Evolutionary conservation across 805 yeast genomes (phyloP), one percentile per base, ranked within the genome.

Genomic region (Middelhovenomyces tepae): DNA sequence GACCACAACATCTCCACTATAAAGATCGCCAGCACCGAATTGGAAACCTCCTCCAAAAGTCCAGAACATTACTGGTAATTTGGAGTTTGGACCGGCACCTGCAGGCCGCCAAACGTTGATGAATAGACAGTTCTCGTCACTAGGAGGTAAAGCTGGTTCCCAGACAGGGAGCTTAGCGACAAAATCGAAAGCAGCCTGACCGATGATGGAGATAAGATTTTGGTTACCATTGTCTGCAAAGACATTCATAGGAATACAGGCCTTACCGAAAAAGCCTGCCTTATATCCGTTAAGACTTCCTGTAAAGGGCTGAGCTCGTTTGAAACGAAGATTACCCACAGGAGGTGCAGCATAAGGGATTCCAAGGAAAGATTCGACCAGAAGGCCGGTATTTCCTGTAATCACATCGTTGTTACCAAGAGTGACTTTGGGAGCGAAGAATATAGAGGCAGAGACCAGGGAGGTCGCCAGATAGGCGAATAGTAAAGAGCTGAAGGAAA

Each of bases 31-130:
- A 11, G 51, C 37, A 14, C 63, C 61, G 14, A 42, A 44, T 3
- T 33, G 14, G 32, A 51, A 57, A 2, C 59, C 53, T 22, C 65
- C 65, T 9, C 65, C 65, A 35, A 57, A 57, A 24, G 59, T 47
- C 55, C 59, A 57, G 10, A 49, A 41, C 30, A 45, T 46, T 7
- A 55, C 58, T 1, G 59, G 56, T 9, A 66, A 63, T 4, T 69
- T 69, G 5, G 37, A 54, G 6, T 43, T 40, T 10, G 67, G 68
- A 18, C 53, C 48, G 13, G 50, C 49, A 2, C 45, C 48, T 2
- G 53, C 42, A 7, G 69, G 69, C 8, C 59, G 44, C 59, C 64
- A 64, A 31, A 64, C 45, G 37, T 54, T 56, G 14, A 56, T 31
- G 5, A 40, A 42, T 19, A 56, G 43, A 39, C 60, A 55, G 38